These are phyloP conservation scores for Linnemannia schmuckeri DNA, from an alignment of 192 early-diverging fungal genomes.

Conservation along the genomic window DNA sequence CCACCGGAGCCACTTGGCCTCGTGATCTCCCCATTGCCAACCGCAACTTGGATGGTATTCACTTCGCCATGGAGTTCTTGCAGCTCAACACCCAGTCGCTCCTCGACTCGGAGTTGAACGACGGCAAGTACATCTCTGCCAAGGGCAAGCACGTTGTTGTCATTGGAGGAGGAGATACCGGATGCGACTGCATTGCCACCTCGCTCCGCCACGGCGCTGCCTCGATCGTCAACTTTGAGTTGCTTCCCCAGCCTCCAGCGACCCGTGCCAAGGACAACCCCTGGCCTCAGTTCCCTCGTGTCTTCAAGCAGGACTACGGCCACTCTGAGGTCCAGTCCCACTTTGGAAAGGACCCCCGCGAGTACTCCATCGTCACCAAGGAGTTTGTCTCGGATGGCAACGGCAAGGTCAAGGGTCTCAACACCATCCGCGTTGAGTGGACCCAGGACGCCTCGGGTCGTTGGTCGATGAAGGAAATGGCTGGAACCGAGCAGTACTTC, in stretches of 20 bases:
- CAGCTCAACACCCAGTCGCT: constrained; percentile 90
- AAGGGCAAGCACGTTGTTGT: constrained; percentile 96
- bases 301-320: constrained; percentile 97
- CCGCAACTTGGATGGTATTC: constrained; percentile 88
- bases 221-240: constrained; percentile 96
- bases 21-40: constrained; percentile 93
- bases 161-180: constrained; percentile 99
- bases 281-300: constrained; percentile 97
- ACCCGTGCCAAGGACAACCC: constrained; percentile 91
- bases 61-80: constrained; percentile 99
- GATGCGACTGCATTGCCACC: constrained; percentile 96
- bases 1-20: constrained; percentile 98
- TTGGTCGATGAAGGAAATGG: constrained; percentile 93
- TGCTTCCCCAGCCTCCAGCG: constrained; percentile 93
- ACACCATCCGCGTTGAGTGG: constrained; percentile 98
- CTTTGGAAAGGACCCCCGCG: constrained; percentile 95
- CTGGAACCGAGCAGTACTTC: constrained; percentile 88
- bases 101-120: constrained; percentile 81
- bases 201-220: constrained; percentile 92
- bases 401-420: constrained; percentile 88
- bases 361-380: constrained; percentile 96
- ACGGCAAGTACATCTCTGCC: constrained; percentile 84
- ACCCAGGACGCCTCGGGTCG: constrained; percentile 79
- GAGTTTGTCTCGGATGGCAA: constrained; percentile 90
- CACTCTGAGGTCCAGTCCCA: constrained; percentile 91